Percentiles rank a stretch among this genome's conserved stretches.
These are phyloP conservation scores for Didymella pinodella DNA, from an alignment of 2,329 filamentous ascomycete genomes.

Conservation along the genomic window DNA sequence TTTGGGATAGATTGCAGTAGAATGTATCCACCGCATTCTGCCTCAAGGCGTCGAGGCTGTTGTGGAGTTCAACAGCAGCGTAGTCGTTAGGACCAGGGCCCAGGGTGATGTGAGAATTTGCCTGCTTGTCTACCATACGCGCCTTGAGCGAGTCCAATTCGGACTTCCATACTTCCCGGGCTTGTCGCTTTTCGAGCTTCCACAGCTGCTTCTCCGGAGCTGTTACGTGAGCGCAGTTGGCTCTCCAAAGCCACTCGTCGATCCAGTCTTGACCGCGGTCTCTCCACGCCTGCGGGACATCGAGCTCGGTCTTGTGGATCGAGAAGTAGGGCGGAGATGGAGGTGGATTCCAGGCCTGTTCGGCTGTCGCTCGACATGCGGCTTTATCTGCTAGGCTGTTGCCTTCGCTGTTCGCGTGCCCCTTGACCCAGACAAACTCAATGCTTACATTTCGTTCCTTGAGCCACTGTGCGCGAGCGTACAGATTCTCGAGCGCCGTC, in stretches of 20 bases:
- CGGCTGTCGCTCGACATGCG: not conserved
- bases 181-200: not conserved
- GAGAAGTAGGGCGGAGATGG: not conserved
- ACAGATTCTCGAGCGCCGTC: conserved; percentile 1
- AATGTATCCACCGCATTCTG: not conserved
- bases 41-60: not conserved
- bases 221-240: not conserved
- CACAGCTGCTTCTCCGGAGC: not conserved
- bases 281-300: not conserved
- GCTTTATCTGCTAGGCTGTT: conserved; percentile 16
- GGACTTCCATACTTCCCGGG: not conserved
- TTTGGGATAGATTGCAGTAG: not conserved
- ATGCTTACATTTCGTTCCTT: not conserved
- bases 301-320: not conserved
- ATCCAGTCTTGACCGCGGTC: conserved; percentile 10
- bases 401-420: conserved; percentile 11
- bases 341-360: not conserved
- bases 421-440: conserved; percentile 28
- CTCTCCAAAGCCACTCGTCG: conserved; percentile 9
- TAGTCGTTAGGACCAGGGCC: not conserved
- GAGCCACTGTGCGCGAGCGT: conserved; percentile 15
- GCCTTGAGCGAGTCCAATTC: not conserved
- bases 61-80: not conserved
- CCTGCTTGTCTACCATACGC: not conserved
- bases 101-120: not conserved